A percentile compares a stretch with the other conserved stretches of the same genome.
Conservation (phyloP, 768 basidiomycete species). For the Mycena rebaudengoi region DNA sequence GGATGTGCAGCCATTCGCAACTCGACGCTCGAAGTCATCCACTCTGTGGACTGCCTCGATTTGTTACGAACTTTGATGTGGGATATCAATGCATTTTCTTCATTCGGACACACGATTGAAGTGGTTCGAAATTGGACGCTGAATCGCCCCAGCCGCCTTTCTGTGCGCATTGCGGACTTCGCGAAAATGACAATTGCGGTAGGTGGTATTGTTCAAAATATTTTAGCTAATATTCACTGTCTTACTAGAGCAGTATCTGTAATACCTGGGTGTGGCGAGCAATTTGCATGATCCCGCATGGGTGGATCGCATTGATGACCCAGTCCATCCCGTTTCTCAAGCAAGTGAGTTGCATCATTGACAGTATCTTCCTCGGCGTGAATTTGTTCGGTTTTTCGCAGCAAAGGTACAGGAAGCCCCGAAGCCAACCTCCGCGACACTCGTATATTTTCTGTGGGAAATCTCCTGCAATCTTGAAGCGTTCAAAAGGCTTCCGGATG, state of each 20-base stretch:
- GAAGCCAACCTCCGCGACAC: conserved; percentile 78
- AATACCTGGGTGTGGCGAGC: too few species aligned
- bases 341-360: too few species aligned
- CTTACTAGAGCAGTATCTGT: conserved; percentile 35
- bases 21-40: conserved; percentile 63
- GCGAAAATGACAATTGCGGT: background rate
- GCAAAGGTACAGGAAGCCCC: conserved; percentile 76
- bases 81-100: background rate
- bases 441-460: conserved; percentile 82
- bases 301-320: too few species aligned
- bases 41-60: conserved; percentile 39
- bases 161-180: background rate
- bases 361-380: too few species aligned
- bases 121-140: background rate
- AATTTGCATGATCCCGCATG: too few species aligned
- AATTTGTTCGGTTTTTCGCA: too few species aligned
- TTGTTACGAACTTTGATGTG: background rate
- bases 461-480: conserved; percentile 75
- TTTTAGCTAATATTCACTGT: background rate
- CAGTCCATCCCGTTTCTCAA: too few species aligned
- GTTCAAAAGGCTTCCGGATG: conserved; percentile 69
- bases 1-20: too few species aligned
- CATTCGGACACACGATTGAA: background rate
- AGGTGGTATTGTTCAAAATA: background rate
- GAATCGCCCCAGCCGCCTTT: background rate